Evolutionary conservation across 2,329 filamentous ascomycete genomes (phyloP), one percentile per base, ranked within the genome.

Genomic region (Colletotrichum tofieldiae): DNA sequence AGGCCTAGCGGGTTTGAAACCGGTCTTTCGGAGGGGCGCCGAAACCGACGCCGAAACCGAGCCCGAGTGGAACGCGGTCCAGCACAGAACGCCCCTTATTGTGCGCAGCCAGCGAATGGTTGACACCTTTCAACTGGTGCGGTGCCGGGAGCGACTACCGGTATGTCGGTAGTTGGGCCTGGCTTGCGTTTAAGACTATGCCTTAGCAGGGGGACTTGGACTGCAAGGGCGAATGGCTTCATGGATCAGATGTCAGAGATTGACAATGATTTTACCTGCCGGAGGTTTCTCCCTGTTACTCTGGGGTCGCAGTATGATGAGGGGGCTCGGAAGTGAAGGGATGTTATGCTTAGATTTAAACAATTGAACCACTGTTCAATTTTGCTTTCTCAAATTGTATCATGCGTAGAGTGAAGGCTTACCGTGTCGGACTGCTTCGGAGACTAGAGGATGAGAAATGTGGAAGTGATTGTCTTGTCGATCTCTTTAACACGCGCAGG

Each of bases 21-120:
- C 43, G 64, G 23, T 37, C 9, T 43, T 2, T 12, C 12, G 37
- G 23, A 8, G 26, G 23, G 32, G 18, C 32, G n/a, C 58, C 65
- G 69, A 72, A 63, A 47, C 51, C 65, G 69, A 72, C n/a, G 45
- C 37, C 65, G 65, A 72, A 41, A 60, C 55, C 65, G 52, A 64
- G 52, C 32, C 20, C 45, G 45, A 43, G 32, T 41, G 4, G 16
- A 20, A 41, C 9, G 11, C 5, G 29, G 16, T n/a, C 4, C 23
- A 47, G 29, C 18, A 35, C 18, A 59, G n/a, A 23, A 47, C 41
- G 32, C 43, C 29, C 60, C 37, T 29, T 41, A 47, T 16, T 29
- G 52, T 58, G 63, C 45, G 43, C 45, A 69, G 29, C 35, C 43
- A 45, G 59, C 18, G 58, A 52, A 54, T 39, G 32, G 62, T 18